Base-by-base conservation (phyloP, 345 rosid species). In the Kernera saxatilis region DNA sequence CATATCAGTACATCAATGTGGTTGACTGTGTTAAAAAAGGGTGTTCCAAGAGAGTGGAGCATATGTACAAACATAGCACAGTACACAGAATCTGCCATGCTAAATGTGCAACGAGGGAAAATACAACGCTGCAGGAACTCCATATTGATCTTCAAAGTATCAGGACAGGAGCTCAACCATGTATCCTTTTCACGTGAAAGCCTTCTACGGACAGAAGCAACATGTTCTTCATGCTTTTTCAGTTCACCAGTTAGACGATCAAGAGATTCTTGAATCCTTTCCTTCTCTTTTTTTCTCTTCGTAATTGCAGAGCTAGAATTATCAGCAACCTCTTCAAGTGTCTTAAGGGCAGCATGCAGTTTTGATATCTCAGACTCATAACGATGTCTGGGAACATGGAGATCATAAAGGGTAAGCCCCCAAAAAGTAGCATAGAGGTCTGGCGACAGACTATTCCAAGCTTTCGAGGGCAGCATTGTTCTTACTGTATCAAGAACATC, bases 371-470 rank as follows among this genome's bases (percentile, higher is more conserved):
- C 99, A 73, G 96, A 85, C 76, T 95, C 96, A 2, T 92, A 95
- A n/a, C 96, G 96, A 59, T 78, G 76, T 83, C 84, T 85, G 56
- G 99, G 99, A 81, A 92, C 98, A 82, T 92, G 85, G 39, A 95
- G 93, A 83, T 95, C 99, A 87, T 95, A 95, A 12, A 95, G 87
- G 0, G 92, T 83, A 73, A 95, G 99, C 43, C 99, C 99, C 99
- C 98, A 95, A 77, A 95, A 95, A 3, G 94, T 92, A 18, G 91
- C 91, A 72, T 90, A 92, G 61, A 95, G 96, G 83, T 95, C 97
- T 27, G 99, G 98, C 49, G 99, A 95, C 36, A 95, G 91, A 80
- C 99, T 95, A 78, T 95, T 95, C 99, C 99, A 95, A 62, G 99
- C 98, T 83, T 82, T 95, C 50, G 91, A 73, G 48, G 99, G 99